Evolutionary conservation across 768 basidiomycete species (phyloP), one percentile per base, ranked within the genome.

Genomic region (Hericium alpestre): DNA sequence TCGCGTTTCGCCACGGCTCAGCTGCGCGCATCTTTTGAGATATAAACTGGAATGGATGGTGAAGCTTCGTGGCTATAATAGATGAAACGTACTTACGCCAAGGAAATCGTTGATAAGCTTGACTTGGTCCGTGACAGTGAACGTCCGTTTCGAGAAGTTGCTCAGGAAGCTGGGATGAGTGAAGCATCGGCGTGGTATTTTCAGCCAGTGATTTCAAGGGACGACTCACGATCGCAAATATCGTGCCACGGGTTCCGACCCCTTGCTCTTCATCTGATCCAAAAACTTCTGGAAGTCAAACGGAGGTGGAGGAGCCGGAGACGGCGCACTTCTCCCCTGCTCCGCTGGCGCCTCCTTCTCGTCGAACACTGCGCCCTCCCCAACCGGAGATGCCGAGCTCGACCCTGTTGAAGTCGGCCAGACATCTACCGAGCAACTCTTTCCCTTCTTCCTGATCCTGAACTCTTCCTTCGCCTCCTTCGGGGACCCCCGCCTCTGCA

Each of bases 221-320:
- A 63, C 57, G 49, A 81, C 90, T 62, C 70, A 94, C 94, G 93
- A 96, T 75, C 92, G 82, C 53, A 99, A 78, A 73, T 94, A 98
- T 71, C 92, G 92, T 27, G 90, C 91, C 20, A 98, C 87, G 6
- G 93, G 90, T 56, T 99, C 96, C 1, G 95, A 93, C 51, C 79
- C 74, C 65, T 83, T 85, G 43, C 77, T 72, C 72, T 95, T 90
- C 82, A 99, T 92, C 71, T 99, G 93, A 69, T 94, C 92, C 61
- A 98, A 71, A 70, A 99, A 99, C 51, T 77, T 83, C 66, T 95
- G 93, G 67, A 97, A 98, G 70, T 98, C 95, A 63, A 97, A 98
- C 46, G 75, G 74, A 6, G 32, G 32, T 0, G 75, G 74, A 57
- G 43, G 43, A n/a, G 43, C 43, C 16, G 43, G 43, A n/a, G 43